Base-by-base conservation (phyloP, 306 rosid genomes). In the Begonia loranthoides region DNA sequence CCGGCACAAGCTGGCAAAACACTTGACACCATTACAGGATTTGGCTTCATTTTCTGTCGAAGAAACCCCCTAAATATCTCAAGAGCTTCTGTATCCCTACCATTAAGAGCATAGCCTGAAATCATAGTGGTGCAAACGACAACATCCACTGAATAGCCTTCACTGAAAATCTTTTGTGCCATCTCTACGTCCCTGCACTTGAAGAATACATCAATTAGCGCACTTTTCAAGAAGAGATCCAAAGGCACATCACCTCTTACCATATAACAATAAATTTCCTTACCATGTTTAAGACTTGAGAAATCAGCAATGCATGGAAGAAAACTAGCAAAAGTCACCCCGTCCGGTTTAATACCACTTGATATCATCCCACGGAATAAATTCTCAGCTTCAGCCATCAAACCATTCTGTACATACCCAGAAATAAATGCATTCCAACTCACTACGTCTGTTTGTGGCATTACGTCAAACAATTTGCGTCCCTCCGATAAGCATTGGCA, bases 351-450 rank as follows among this genome's bases (percentile, higher is more conserved):
- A 60, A 66, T 67, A 53, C 77, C 79, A 48, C 69, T 58, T 38
- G 79, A 70, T 58, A 83, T 61, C 92, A 82, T 82, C 53, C 61
- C 53, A 15, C 62, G 76, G 44, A 78, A 82, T 58, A 82, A 60
- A 58, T 53, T 34, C 12, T 28, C 65, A 45, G 87, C 87, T 68
- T 79, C 74, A 10, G 61, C 49, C 60, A 70, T 68, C 63, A 73
- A 71, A 33, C 83, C 81, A 67, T 83, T 82, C 57, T 83, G 87
- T 43, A 79, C 87, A 61, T 71, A 76, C 40, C 87, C 87, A 56
- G 83, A 70, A 58, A 82, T 70, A 68, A 82, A 68, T n/a, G 77
- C 87, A 51, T 82, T 82, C 93, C 93, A 82, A 41, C 76, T 76
- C 48, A 82, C 87, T 3, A 73, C 62, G 69, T 82, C 84, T 46